Conservation (phyloP, 805 yeast genomes). For the Gaillardinia entomophila region DNA sequence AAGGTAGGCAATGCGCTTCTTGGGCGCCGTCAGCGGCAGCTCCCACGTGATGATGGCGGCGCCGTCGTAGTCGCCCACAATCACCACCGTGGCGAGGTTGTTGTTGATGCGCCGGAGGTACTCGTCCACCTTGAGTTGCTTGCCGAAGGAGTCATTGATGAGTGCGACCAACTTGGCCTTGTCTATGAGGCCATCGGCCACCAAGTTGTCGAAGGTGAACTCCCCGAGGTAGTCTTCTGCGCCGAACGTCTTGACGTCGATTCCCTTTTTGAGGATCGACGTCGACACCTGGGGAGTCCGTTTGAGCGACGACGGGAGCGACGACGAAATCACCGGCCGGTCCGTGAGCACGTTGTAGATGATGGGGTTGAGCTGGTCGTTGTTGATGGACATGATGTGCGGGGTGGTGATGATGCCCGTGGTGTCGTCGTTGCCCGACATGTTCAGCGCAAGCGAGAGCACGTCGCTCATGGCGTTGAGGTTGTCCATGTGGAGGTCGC, state of each 20-base stretch:
- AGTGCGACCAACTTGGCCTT: slow-evolving; percentile 51
- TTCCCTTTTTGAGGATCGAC: slow-evolving; percentile 74
- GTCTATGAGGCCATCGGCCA: slow-evolving; percentile 41
- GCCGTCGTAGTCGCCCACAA: slow-evolving; percentile 94
- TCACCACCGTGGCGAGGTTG: slow-evolving; percentile 66
- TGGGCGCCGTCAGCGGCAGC: slow-evolving; percentile 12
- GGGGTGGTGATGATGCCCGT: slow-evolving; percentile 90
- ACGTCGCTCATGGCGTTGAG: slow-evolving; percentile 58
- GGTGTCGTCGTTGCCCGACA: slow-evolving; percentile 33
- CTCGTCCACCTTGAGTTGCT: slow-evolving; percentile 55
- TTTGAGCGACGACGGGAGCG: slow-evolving; percentile 62
- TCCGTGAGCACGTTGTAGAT: slow-evolving; percentile 89
- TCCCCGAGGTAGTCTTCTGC: slow-evolving; percentile 19
- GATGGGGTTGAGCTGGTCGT: slow-evolving; percentile 68
- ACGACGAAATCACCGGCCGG: slow-evolving; percentile 83
- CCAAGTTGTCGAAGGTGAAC: slow-evolving; percentile 35
- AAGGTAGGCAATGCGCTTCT: slow-evolving; percentile 58
- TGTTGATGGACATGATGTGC: slow-evolving; percentile 52
- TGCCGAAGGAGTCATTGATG: slow-evolving; percentile 76
- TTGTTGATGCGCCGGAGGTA: slow-evolving; percentile 64
- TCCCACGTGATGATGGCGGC: slow-evolving; percentile 93
- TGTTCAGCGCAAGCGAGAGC: slow-evolving; percentile 44
- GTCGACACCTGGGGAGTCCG: slow-evolving; percentile 64
- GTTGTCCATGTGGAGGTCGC: slow-evolving; percentile 60
- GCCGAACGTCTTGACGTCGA: slow-evolving; percentile 45